A percentile compares a stretch with the other conserved stretches of the same genome.
These are phyloP conservation scores for Russula earlei DNA, from an alignment of 768 basidiomycete genomes.

Conservation along the genomic window DNA sequence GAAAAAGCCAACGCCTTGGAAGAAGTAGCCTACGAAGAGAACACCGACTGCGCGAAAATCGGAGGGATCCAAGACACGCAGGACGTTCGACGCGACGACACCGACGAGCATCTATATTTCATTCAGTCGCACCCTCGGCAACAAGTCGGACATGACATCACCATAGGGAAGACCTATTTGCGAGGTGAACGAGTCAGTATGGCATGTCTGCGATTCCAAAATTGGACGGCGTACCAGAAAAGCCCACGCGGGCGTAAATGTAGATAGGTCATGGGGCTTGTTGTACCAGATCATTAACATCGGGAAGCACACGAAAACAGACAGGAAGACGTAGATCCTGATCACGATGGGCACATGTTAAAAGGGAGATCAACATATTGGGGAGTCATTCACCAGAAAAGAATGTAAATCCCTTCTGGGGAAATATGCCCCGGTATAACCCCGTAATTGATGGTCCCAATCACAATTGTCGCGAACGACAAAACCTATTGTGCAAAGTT, in stretches of 20 bases:
- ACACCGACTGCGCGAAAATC: constrained; percentile 34
- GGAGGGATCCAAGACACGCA: constrained; percentile 29
- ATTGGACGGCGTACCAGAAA: constrained; percentile 28
- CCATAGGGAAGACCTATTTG: constrained; percentile 29
- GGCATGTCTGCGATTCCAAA: neutral
- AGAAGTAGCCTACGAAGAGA: constrained; percentile 37
- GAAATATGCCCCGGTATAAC: constrained; percentile 31
- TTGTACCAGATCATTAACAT: constrained; percentile 46
- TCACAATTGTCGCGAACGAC: constrained; percentile 42
- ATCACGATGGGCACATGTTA: neutral
- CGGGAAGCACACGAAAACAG: constrained; percentile 33
- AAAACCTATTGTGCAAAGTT: constrained; percentile 28
- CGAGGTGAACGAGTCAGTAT: neutral
- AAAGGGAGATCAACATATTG: neutral
- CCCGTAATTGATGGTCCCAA: constrained; percentile 39
- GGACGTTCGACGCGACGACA: constrained; percentile 37
- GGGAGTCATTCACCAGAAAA: constrained; percentile 32
- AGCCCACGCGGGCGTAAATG: constrained; percentile 32
- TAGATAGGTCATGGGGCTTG: constrained; percentile 34
- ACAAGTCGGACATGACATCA: constrained; percentile 6
- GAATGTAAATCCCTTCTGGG: constrained; percentile 30
- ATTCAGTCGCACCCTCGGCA: constrained; percentile 1
- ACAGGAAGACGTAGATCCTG: constrained; percentile 35
- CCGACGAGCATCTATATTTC: constrained; percentile 37
- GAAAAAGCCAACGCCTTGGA: constrained; percentile 41